These are phyloP conservation scores for Zea luxurians DNA, from an alignment of 176 grass and related monocot species.

Conservation along the genomic window DNA sequence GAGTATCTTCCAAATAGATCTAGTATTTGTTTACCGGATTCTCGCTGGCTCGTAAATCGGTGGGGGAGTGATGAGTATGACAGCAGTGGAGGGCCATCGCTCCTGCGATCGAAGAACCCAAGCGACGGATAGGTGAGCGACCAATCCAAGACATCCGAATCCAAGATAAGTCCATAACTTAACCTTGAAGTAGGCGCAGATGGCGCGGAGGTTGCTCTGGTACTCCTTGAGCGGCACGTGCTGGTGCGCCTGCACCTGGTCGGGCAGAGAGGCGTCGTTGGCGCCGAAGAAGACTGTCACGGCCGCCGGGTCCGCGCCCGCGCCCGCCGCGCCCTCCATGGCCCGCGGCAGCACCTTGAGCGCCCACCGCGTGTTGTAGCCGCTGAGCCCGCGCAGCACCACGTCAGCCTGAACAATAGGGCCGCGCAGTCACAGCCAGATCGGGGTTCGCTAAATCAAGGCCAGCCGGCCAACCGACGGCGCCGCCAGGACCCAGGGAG, in stretches of 20 bases:
- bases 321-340: conserved; percentile 51
- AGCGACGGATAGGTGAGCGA: background rate
- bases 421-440: background rate
- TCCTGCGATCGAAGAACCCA: conserved; percentile 47
- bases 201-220: conserved; percentile 65
- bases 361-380: conserved; percentile 93
- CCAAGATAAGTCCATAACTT: conserved; percentile 34
- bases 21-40: conserved; percentile 46
- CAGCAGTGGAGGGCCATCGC: conserved; percentile 52
- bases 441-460: background rate
- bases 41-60: conserved; percentile 75
- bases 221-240: conserved; percentile 80
- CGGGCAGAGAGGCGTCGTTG: conserved; percentile 76
- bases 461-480: background rate
- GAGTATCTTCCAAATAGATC: background rate
- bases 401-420: conserved; percentile 56
- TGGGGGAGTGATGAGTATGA: conserved; percentile 86
- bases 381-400: conserved; percentile 79
- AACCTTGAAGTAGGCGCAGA: conserved; percentile 76
- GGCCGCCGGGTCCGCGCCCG: conserved; percentile 48
- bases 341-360: conserved; percentile 55
- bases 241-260: conserved; percentile 54
- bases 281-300: conserved; percentile 83
- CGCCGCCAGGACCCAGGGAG: background rate
- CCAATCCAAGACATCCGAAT: background rate